These are phyloP conservation scores for Plasmodium gaboni DNA, from an alignment of 169 alveolate genomes.

Conservation along the genomic window DNA sequence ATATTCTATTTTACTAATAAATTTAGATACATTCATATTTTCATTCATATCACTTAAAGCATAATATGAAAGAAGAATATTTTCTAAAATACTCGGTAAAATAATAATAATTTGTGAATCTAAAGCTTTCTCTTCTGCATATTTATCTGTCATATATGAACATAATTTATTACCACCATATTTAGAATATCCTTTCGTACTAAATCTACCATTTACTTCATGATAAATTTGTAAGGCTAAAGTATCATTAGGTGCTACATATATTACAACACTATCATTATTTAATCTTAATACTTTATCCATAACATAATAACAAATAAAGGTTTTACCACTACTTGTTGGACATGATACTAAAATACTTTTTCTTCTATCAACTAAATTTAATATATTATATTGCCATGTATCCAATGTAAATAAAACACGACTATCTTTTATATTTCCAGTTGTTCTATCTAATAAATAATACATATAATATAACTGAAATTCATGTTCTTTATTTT, in stretches of 20 bases:
- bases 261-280: slow-evolving; percentile 91
- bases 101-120: slow-evolving; percentile 91
- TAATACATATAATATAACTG: slow-evolving; percentile 90
- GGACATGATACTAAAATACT: slow-evolving; percentile 92
- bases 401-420: slow-evolving; percentile 93
- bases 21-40: slow-evolving; percentile 60
- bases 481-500: slow-evolving; percentile 81
- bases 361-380: slow-evolving; percentile 87
- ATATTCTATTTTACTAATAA: slow-evolving; percentile 86
- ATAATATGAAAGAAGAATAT: slow-evolving; percentile 86
- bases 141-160: slow-evolving; percentile 82
- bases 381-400: slow-evolving; percentile 92
- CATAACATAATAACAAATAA: slow-evolving; percentile 94
- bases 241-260: slow-evolving; percentile 93
- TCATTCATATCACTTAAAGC: slow-evolving; percentile 79
- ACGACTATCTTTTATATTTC: slow-evolving; percentile 89
- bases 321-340: slow-evolving; percentile 94
- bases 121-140: slow-evolving; percentile 86
- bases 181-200: slow-evolving; percentile 88
- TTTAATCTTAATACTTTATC: slow-evolving; percentile 90
- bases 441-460: slow-evolving; percentile 88
- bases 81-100: slow-evolving; percentile 91
- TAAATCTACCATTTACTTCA: slow-evolving; percentile 92
- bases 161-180: slow-evolving; percentile 78
- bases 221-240: slow-evolving; percentile 92